Base-by-base conservation (phyloP, 352 stramenopile species). In the Phytopythium kandeliae region DNA sequence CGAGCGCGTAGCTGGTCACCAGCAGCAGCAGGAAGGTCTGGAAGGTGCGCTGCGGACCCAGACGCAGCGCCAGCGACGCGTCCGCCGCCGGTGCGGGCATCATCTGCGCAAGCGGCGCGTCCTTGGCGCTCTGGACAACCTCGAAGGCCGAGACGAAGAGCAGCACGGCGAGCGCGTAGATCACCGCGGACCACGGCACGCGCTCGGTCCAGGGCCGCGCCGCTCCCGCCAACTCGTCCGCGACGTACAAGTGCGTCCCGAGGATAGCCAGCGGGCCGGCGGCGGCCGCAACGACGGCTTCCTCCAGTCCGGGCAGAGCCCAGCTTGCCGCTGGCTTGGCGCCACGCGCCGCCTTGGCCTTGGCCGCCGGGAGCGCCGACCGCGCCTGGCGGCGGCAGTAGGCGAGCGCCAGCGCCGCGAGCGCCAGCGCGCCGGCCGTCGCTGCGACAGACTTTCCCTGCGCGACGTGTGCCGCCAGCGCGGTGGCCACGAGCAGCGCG, bases 71-170 rank as follows among this genome's bases (percentile, higher is more conserved):
- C 33, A 92, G 55, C 30, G 81, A 92, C 36, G 65, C 70, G 17
- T 62, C 54, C 0, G 54, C 52, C 2, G 34, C 33, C 16, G 33
- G 33, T 2, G 67, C 48, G 17, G 68, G 72, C 54, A 88, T 75
- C 25, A 78, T 74, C n/a, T 65, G 69, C 43, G 67, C 68, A 54
- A 90, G 87, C 25, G 81, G 81, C 28, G 74, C 81, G 49, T 92
- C 81, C n/a, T 65, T 65, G 31, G 75, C 78, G 63, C 78, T 90
- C 46, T 88, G 75, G 28, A 84, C 48, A 19, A 92, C 58, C 53
- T 86, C 40, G 62, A 71, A 89, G 21, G 76, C 68, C 51, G 77
- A 55, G 22, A 66, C 58, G 30, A 88, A 86, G 21, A 79, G 54
- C 65, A 86, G 67, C 34, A 89, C 69, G n/a, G 74, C 41, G 45